Evolutionary conservation across 352 stramenopile genomes (phyloP).

Genomic region (Pythium volutum): DNA sequence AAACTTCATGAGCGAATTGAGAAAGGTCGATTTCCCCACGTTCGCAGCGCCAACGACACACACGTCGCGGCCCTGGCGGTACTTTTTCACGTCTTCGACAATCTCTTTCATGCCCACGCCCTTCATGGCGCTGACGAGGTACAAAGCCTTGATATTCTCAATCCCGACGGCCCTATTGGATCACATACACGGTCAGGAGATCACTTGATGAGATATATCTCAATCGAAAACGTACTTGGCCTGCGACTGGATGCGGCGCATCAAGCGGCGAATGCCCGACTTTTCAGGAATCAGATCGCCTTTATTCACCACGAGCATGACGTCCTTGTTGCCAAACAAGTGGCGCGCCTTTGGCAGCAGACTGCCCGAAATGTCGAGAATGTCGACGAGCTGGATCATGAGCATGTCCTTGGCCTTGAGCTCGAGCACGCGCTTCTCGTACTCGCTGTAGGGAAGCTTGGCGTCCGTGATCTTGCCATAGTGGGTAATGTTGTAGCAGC

Average conservation of each 20-base stretch:
- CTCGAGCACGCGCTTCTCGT: constrained; percentile 85
- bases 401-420: constrained; percentile 86
- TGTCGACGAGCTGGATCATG: constrained; percentile 91
- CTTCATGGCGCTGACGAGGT: constrained; percentile 84
- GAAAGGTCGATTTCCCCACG: constrained; percentile 91
- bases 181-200: background rate
- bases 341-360: constrained; percentile 82
- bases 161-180: constrained; percentile 46
- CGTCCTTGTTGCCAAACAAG: constrained; percentile 87
- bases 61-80: constrained; percentile 76
- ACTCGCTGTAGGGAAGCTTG: constrained; percentile 83
- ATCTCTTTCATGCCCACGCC: constrained; percentile 87
- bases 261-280: constrained; percentile 77
- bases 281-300: constrained; percentile 85
- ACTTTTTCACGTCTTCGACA: constrained; percentile 74
- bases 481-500: constrained; percentile 85
- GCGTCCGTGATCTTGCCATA: constrained; percentile 85
- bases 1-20: constrained; percentile 89
- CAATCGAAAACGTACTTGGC: constrained; percentile 43
- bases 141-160: constrained; percentile 76
- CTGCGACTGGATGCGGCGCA: constrained; percentile 74
- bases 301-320: constrained; percentile 91
- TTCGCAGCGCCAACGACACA: constrained; percentile 92
- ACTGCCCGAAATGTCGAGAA: constrained; percentile 90
- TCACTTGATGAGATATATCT: background rate